phyloP scores from a whole-genome alignment of 2,329 filamentous ascomycete species.

The Sphaerulina vaccinii region DNA sequence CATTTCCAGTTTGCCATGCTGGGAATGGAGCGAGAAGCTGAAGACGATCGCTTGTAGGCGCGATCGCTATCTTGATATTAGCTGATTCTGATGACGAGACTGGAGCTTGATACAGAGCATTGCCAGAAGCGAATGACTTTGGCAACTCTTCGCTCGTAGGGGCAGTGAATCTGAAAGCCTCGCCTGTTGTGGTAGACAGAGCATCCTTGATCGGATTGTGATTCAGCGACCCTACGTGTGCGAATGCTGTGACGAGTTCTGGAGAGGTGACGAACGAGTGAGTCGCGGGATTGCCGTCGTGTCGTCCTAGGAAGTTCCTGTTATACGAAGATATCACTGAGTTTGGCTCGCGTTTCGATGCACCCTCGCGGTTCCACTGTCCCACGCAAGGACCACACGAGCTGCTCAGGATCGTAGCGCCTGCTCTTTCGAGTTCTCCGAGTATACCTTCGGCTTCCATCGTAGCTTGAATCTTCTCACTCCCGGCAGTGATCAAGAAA shows the following conservation, averaged over 20 bases:
- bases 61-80: slow-evolving; percentile 73
- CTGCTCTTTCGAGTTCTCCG: slow-evolving; percentile 91
- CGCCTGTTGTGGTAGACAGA: slow-evolving; percentile 90
- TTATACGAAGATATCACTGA: slow-evolving; percentile 98
- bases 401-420: slow-evolving; percentile 89
- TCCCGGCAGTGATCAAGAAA: slow-evolving; percentile 92
- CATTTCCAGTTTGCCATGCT: slow-evolving; percentile 85
- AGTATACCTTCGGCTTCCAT: slow-evolving; percentile 73
- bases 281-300: slow-evolving; percentile 90
- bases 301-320: slow-evolving; percentile 98
- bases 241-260: slow-evolving; percentile 81
- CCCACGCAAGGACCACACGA: slow-evolving; percentile 88
- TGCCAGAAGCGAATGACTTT: slow-evolving; percentile 77
- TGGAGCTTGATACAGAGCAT: slow-evolving; percentile 89
- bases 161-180: slow-evolving; percentile 81
- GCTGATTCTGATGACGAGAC: slow-evolving; percentile 66
- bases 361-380: slow-evolving; percentile 17
- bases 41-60: slow-evolving; percentile 86
- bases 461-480: slow-evolving; percentile 91
- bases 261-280: slow-evolving; percentile 91
- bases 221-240: slow-evolving; percentile 74
- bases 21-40: slow-evolving; percentile 84
- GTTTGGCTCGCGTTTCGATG: slow-evolving; percentile 87
- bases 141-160: slow-evolving; percentile 81
- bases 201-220: slow-evolving; percentile 84